Conservation (phyloP, 2,329 filamentous ascomycete species). For the Coniochaeta sp. region DNA sequence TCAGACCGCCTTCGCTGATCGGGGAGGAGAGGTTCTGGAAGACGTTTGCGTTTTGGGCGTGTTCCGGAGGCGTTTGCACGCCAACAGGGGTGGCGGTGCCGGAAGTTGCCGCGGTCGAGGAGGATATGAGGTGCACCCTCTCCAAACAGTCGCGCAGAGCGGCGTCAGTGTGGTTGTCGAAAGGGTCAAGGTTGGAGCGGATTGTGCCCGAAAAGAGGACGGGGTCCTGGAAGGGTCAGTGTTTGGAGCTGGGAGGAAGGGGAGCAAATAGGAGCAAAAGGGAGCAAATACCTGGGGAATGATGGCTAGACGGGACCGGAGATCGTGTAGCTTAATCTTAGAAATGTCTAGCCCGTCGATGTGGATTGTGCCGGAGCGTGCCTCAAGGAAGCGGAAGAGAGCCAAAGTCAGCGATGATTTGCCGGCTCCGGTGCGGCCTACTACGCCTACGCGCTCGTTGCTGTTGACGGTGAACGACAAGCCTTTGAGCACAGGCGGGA, state of each 20-base stretch:
- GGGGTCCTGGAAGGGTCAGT: conserved; percentile 48
- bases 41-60: conserved; percentile 51
- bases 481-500: conserved; percentile 63
- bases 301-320: conserved; percentile 69
- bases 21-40: conserved; percentile 55
- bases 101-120: conserved; percentile 27
- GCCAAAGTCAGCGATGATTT: conserved; percentile 71
- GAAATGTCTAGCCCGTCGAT: conserved; percentile 73
- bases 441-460: conserved; percentile 66
- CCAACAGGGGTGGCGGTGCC: conserved; percentile 28
- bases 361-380: conserved; percentile 53
- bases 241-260: neutral
- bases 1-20: conserved; percentile 65
- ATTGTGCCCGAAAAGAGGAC: conserved; percentile 76
- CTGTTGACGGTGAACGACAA: conserved; percentile 58
- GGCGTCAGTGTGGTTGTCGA: conserved; percentile 59
- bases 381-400: conserved; percentile 70
- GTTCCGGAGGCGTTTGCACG: conserved; percentile 28
- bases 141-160: conserved; percentile 63
- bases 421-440: conserved; percentile 70
- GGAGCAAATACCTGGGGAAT: conserved; percentile 51
- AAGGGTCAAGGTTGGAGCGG: conserved; percentile 70
- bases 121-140: conserved; percentile 55
- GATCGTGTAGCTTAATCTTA: conserved; percentile 59
- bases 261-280: neutral